Base-by-base conservation (phyloP, 345 rosid genomes). In the Populus alba region DNA sequence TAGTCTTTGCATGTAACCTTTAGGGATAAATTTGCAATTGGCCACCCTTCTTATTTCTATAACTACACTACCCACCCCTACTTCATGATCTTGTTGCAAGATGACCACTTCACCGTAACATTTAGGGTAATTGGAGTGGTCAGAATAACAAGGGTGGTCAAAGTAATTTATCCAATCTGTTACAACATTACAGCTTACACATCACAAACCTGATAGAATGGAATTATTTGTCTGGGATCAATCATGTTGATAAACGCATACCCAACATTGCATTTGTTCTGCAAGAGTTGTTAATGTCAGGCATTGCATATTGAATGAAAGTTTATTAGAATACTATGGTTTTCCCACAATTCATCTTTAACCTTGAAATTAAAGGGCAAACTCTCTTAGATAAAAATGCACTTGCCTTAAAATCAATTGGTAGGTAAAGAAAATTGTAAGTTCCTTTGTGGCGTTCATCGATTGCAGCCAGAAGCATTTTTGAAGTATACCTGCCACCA, bases 251-350 rank as follows among this genome's bases (percentile, higher is more conserved):
- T 88, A 82, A 89, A 91, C 61, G 95, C 92, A 77, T 91, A 89
- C 8, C 95, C 95, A 37, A 89, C 92, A 73, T 89, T 89, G 83
- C 92, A 91, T 77, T 89, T 89, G 79, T 91, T 91, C 92, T 91
- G 86, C 80, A 78, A 72, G 75, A 79, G 55, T 62, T 59, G 53
- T 6, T 74, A 68, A 70, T 39, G 20, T 25, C 68, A 79, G 73
- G 57, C 70, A 33, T 73, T 27, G 20, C 35, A 72, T 37, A 55
- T 15, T 18, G 53, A 66, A 37, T 47, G 35, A 15, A 23, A 71
- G 65, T 70, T 29, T 2, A 20, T 57, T 1, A 27, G 25, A 33
- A 22, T 53, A 67, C 25, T 33, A 7, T 73, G n/a, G 67, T 55
- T 51, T 33, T 18, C 66, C 70, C 66, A 31, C 4, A n/a, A 65